Conservation (phyloP, 139 green algal species). For the Chlorella sorokiniana region DNA sequence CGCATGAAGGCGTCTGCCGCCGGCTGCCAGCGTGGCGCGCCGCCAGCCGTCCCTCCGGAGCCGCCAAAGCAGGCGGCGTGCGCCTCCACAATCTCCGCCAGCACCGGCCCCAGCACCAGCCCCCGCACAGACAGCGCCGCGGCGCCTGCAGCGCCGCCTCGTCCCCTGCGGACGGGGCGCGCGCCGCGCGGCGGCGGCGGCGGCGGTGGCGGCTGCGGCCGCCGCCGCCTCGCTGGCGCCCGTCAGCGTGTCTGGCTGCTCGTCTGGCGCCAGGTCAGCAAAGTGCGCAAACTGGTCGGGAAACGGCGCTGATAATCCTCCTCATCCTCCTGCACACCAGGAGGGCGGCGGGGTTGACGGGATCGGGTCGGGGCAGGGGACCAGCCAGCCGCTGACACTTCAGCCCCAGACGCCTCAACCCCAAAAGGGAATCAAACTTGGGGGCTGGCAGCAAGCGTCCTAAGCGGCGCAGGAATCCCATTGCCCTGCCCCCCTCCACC, state of each 20-base stretch:
- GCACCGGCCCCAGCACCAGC: slow-evolving; percentile 29
- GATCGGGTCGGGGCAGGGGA: neutral
- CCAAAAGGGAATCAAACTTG: too few species aligned
- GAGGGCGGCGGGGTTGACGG: neutral
- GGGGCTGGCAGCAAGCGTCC: too few species aligned
- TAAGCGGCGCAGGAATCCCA: too few species aligned
- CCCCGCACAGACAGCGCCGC: slow-evolving; percentile 26
- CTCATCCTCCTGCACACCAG: slow-evolving; percentile 64
- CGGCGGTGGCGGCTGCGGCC: neutral
- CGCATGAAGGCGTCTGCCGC: slow-evolving; percentile 40
- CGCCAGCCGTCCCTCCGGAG: neutral
- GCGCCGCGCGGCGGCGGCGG: neutral
- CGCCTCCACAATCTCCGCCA: slow-evolving; percentile 32
- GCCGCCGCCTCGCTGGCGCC: slow-evolving; percentile 45
- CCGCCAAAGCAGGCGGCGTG: slow-evolving; percentile 26
- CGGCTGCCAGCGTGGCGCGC: neutral
- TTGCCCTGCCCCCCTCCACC: neutral
- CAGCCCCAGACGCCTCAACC: too few species aligned
- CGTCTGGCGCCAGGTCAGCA: slow-evolving; percentile 64
- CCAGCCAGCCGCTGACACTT: too few species aligned
- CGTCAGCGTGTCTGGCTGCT: slow-evolving; percentile 24
- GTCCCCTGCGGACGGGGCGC: neutral
- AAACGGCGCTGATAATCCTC: slow-evolving; percentile 67
- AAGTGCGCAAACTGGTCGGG: slow-evolving; percentile 71
- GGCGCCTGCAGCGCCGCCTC: slow-evolving; percentile 12